Evolutionary conservation across 1,284 basidiomycete species (phyloP).

Genomic region (Porodaedalea pini): DNA sequence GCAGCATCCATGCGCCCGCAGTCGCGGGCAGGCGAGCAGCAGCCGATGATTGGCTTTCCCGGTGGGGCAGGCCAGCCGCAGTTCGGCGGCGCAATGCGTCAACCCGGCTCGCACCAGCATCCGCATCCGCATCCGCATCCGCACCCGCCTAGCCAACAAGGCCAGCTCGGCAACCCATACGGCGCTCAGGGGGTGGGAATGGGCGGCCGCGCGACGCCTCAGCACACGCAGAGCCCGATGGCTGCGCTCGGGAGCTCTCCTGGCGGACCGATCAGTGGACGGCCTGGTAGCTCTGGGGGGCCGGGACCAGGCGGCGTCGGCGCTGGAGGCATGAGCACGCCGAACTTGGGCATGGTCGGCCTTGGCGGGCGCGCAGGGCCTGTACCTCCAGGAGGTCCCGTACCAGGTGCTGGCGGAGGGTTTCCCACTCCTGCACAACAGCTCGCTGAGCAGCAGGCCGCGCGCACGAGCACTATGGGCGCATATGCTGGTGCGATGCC

Average conservation of each 20-base stretch:
- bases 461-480: not conserved
- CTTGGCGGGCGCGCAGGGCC: no score
- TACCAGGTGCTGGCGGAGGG: not conserved
- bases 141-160: not conserved
- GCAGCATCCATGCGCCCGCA: constrained; percentile 10
- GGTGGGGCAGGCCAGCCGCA: not conserved
- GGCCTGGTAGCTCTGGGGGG: constrained; percentile 13
- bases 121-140: constrained; percentile 4
- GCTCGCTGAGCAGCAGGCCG: not conserved
- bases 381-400: not conserved
- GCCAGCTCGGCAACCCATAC: not conserved
- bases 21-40: constrained; percentile 13
- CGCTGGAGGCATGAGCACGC: not conserved
- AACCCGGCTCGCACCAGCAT: constrained; percentile 4
- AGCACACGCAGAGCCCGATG: constrained; percentile 18
- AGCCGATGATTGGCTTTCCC: constrained; percentile 5
- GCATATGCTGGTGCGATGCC: not conserved
- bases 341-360: not conserved
- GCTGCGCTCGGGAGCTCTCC: constrained; percentile 12
- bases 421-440: constrained; percentile 16
- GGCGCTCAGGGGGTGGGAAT: constrained; percentile 2
- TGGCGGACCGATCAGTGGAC: constrained; percentile 6
- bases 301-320: not conserved
- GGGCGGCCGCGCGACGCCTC: constrained; percentile 15
- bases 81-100: not conserved